Evolutionary conservation across 2,329 filamentous ascomycete genomes (phyloP).

Genomic region (Apiospora arundinis): DNA sequence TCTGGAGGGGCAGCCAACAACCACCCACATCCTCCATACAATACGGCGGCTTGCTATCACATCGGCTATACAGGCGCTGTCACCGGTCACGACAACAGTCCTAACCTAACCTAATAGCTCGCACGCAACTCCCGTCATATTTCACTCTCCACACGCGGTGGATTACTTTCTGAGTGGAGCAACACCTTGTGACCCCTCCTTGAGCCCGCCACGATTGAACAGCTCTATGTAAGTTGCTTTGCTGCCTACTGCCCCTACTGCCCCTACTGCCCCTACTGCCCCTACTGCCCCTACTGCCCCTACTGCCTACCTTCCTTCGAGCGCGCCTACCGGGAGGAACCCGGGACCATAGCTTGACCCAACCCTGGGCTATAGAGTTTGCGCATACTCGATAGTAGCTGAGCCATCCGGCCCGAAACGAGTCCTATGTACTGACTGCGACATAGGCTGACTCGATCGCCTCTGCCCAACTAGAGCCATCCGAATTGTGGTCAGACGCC

Average conservation of each 20-base stretch:
- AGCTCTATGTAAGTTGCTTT: constrained; percentile 8
- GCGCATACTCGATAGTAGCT: constrained; percentile 11
- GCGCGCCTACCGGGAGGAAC: constrained; percentile 17
- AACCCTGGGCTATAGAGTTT: constrained; percentile 1
- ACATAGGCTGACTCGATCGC: constrained; percentile 23
- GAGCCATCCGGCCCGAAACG: constrained; percentile 7
- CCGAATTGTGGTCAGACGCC: not conserved
- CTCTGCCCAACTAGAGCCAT: constrained; percentile 1
- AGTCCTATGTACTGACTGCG: constrained; percentile 21
- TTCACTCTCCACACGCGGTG: not conserved
- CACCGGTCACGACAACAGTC: not conserved
- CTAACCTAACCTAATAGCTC: not conserved
- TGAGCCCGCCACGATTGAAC: constrained; percentile 3
- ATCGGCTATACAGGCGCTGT: constrained; percentile 7
- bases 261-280: no score
- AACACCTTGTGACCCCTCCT: constrained; percentile 12
- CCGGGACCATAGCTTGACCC: constrained; percentile 10
- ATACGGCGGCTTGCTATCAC: not conserved
- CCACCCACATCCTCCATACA: not conserved
- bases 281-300: no score
- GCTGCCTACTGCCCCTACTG: not conserved
- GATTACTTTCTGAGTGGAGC: not conserved
- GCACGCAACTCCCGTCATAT: constrained; percentile 4
- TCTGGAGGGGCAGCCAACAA: not conserved
- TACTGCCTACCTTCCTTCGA: not conserved